phyloP scores from a whole-genome alignment of 2,329 filamentous ascomycete species.

The Botrytis pseudocinerea region DNA sequence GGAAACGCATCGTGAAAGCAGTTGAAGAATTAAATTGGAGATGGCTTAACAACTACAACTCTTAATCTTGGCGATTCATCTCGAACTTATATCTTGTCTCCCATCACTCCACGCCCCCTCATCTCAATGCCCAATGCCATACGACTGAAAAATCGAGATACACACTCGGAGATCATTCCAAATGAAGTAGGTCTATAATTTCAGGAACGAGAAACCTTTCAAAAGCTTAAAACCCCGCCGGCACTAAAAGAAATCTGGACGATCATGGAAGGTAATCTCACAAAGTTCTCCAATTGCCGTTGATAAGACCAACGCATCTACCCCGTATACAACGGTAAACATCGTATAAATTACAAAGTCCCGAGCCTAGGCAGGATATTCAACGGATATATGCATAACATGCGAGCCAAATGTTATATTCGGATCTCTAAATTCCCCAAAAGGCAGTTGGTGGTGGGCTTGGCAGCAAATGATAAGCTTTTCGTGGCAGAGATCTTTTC shows the following conservation, averaged over 20 bases:
- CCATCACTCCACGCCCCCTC: neutral
- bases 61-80: neutral
- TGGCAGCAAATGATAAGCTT: conserved; percentile 19
- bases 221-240: neutral
- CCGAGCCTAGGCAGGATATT: conserved; percentile 13
- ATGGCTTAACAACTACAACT: neutral
- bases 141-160: neutral
- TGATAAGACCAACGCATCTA: conserved; percentile 19
- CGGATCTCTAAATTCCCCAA: neutral
- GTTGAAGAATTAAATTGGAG: neutral
- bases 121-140: neutral
- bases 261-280: conserved; percentile 18
- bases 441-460: conserved; percentile 7
- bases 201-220: conserved; percentile 6
- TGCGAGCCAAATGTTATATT: conserved; percentile 4
- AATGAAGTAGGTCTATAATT: conserved; percentile 11
- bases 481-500: conserved; percentile 8
- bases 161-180: neutral
- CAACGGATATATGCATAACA: conserved; percentile 12
- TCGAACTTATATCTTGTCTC: neutral
- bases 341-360: conserved; percentile 6
- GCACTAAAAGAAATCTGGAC: neutral
- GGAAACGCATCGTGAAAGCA: conserved; percentile 27
- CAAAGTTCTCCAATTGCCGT: neutral
- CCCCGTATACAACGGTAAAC: neutral